Conservation (phyloP, 2,329 filamentous ascomycete species). For the Elsinoe perseae region DNA sequence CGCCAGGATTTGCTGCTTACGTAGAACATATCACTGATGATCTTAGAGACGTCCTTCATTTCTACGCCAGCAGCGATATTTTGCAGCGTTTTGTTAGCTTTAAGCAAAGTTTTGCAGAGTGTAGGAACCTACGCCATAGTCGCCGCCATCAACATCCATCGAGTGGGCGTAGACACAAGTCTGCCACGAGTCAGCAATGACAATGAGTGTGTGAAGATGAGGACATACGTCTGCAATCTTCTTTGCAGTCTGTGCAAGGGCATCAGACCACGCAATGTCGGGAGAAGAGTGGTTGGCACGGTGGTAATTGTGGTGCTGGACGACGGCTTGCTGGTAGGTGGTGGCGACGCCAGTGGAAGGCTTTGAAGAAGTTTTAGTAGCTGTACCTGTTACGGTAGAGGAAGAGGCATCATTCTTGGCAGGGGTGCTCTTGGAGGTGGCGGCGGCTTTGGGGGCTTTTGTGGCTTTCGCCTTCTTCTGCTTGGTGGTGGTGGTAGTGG, state of each 20-base stretch:
- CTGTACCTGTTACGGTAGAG: neutral
- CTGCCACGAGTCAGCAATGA: constrained; percentile 22
- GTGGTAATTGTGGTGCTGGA: constrained; percentile 78
- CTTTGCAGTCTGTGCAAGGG: constrained; percentile 56
- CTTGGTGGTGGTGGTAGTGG: constrained; percentile 15
- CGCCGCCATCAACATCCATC: constrained; percentile 53
- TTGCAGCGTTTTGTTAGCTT: constrained; percentile 42
- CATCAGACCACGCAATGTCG: constrained; percentile 57
- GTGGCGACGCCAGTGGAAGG: constrained; percentile 15
- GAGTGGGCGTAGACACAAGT: constrained; percentile 69
- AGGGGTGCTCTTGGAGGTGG: constrained; percentile 11
- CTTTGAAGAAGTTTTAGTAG: constrained; percentile 17
- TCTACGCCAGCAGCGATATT: constrained; percentile 71
- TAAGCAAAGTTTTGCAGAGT: neutral
- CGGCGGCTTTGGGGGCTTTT: neutral
- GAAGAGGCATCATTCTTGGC: neutral
- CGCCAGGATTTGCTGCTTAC: neutral
- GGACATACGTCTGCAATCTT: constrained; percentile 44
- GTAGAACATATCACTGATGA: constrained; percentile 82
- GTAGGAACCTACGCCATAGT: constrained; percentile 52
- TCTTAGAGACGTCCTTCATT: constrained; percentile 52
- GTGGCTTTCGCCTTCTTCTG: constrained; percentile 13
- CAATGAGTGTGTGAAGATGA: neutral
- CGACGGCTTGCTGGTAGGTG: constrained; percentile 35
- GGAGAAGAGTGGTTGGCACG: constrained; percentile 70